Evolutionary conservation across 805 yeast genomes (phyloP), one percentile per base, ranked within the genome.

Genomic region (Kluyveromyces dobzhanskii): DNA sequence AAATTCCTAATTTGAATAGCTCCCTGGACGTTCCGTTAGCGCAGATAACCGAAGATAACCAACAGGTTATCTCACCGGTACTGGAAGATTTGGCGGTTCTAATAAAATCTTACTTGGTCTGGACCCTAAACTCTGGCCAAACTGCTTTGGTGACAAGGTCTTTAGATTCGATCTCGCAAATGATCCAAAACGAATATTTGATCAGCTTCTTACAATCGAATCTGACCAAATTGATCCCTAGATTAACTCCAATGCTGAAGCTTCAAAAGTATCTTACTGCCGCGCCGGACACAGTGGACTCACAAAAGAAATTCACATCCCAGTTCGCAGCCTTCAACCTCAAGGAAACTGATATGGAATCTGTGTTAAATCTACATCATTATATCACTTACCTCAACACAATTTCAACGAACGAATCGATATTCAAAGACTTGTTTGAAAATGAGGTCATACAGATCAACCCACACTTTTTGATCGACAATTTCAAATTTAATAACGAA

Each of bases 31-130:
- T 27, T n/a, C 14, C 21, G 5, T 6, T 3, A 18, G 29, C 17
- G 2, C 4, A 13, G 6, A 12, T 12, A 4, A 7, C 29, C 6
- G 37, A 34, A 13, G 30, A 17, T 5, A 4, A 24, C 9, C 37
- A 34, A 24, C 30, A 24, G 29, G 21, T 34, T 16, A 75, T 82
- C 4, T 76, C 94, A 0, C 85, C 97, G 0, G 78, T 85, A 17
- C 76, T 88, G 17, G 98, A 92, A 51, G 98, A 92, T 56, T 64
- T 85, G 25, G 73, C 85, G 19, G 67, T 86, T 49, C 76, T 87
- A 7, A 62, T 88, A 32, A 82, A 85, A 51, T 75, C 78, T 27
- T 70, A 83, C 13, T 57, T 87, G 26, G 64, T 77, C 17, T 81
- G 80, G 42, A 68, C 78, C 1, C 65, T 87, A 10, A 80, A 83